phyloP scores from a whole-genome alignment of 2,329 filamentous ascomycete genomes.

The Colletotrichum tropicicola region DNA sequence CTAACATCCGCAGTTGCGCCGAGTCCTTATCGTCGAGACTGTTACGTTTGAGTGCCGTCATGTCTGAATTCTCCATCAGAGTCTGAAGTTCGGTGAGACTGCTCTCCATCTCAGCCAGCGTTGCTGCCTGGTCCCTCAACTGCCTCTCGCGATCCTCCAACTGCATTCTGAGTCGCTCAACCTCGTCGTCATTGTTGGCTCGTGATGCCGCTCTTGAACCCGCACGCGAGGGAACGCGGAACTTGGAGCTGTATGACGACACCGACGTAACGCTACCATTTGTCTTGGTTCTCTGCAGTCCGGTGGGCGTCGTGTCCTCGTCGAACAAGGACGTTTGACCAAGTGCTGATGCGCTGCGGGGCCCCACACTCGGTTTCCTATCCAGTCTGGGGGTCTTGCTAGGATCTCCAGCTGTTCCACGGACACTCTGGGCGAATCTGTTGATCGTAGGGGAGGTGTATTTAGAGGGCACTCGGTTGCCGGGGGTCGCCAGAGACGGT shows the following conservation, averaged over 20 bases:
- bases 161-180: conserved; percentile 76
- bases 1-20: conserved; percentile 78
- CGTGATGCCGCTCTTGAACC: conserved; percentile 43
- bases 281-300: conserved; percentile 59
- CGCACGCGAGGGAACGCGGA: conserved; percentile 60
- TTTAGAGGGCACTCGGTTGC: conserved; percentile 58
- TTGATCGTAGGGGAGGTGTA: conserved; percentile 71
- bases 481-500: conserved; percentile 66
- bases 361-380: conserved; percentile 60
- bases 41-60: conserved; percentile 50
- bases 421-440: conserved; percentile 71
- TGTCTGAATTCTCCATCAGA: conserved; percentile 70
- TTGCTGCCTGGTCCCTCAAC: conserved; percentile 86
- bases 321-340: conserved; percentile 57
- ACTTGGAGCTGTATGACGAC: conserved; percentile 62
- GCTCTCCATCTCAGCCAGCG: conserved; percentile 88
- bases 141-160: conserved; percentile 87
- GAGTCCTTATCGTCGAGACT: conserved; percentile 76
- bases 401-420: conserved; percentile 68
- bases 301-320: conserved; percentile 67
- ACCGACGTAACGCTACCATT: conserved; percentile 64
- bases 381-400: conserved; percentile 62
- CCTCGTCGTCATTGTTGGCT: conserved; percentile 71
- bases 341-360: conserved; percentile 68
- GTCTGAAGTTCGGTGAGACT: conserved; percentile 81